A percentile compares a stretch with the other conserved stretches of the same genome.
These are phyloP conservation scores for Cordia subcordata DNA, from an alignment of 257 asterid genomes.

Conservation along the genomic window DNA sequence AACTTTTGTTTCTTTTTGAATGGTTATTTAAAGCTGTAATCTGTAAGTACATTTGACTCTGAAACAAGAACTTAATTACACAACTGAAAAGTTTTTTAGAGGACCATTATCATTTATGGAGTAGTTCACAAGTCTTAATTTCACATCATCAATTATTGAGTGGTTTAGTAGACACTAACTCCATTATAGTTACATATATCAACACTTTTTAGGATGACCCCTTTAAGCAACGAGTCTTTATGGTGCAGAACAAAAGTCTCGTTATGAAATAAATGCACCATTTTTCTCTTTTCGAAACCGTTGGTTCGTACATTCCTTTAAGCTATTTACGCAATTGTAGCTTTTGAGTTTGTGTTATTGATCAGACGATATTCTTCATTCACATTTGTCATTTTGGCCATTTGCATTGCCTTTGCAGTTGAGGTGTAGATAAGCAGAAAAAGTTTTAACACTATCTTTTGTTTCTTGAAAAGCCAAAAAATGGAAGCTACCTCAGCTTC, in stretches of 20 bases:
- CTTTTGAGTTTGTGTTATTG: conserved; percentile 18
- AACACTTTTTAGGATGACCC: not conserved
- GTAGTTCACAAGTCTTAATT: not conserved
- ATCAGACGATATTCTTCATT: conserved; percentile 3
- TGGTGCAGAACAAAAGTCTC: too few species aligned
- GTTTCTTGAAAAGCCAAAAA: conserved; percentile 14
- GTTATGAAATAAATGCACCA: too few species aligned
- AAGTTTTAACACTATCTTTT: too few species aligned
- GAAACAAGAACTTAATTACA: not conserved
- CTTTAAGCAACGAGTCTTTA: too few species aligned
- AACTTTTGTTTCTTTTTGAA: not conserved
- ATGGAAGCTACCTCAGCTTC: conserved; percentile 55
- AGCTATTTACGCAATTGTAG: not conserved
- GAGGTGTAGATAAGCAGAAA: too few species aligned
- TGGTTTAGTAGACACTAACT: not conserved
- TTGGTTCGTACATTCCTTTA: not conserved
- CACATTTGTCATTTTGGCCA: not conserved
- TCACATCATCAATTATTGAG: not conserved
- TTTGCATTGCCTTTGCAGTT: not conserved
- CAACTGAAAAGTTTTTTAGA: not conserved
- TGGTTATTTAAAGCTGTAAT: not conserved
- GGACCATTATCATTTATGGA: not conserved
- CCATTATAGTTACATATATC: not conserved
- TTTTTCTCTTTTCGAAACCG: not conserved
- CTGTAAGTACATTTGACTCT: not conserved